Conservation (phyloP, 768 basidiomycete genomes). For the Rhizopogon rudus region DNA sequence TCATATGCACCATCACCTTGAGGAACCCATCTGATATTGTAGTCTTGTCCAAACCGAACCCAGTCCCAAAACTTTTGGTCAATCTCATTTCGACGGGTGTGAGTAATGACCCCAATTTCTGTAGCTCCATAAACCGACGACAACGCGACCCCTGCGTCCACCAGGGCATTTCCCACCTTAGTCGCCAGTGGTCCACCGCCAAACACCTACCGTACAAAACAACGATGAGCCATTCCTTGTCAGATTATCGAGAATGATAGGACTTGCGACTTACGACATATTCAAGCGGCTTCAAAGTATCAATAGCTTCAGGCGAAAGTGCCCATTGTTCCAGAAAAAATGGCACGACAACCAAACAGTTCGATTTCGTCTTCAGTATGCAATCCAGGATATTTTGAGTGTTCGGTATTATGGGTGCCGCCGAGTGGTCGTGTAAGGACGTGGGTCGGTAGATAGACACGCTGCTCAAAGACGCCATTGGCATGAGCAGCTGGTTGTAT, state of each 20-base stretch:
- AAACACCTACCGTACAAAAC: slow-evolving; percentile 19
- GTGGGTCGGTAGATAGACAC: slow-evolving; percentile 17
- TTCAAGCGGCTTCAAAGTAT: slow-evolving; percentile 10
- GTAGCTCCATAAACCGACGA: slow-evolving; percentile 33
- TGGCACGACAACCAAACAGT: slow-evolving; percentile 11
- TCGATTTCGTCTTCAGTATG: slow-evolving; percentile 9
- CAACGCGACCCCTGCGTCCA: slow-evolving; percentile 29
- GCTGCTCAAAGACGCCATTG: slow-evolving; percentile 8
- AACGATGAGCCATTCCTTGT: neutral
- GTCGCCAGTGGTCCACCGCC: slow-evolving; percentile 32
- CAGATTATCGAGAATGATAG: no score
- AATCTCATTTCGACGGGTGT: neutral
- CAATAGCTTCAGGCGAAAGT: slow-evolving; percentile 11
- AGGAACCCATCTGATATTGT: slow-evolving; percentile 27
- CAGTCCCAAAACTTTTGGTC: slow-evolving; percentile 32
- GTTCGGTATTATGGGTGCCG: slow-evolving; percentile 16
- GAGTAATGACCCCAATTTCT: slow-evolving; percentile 25
- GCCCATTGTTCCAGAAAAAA: slow-evolving; percentile 21
- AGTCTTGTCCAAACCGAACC: slow-evolving; percentile 18
- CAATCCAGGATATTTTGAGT: slow-evolving; percentile 16
- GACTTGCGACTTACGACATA: slow-evolving; percentile 15
- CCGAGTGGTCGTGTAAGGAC: slow-evolving; percentile 7
- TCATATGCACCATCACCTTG: slow-evolving; percentile 35
- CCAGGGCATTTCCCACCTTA: slow-evolving; percentile 30
- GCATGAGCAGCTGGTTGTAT: slow-evolving; percentile 9